Evolutionary conservation across 176 grass and related monocot species (phyloP).

Genomic region (Tillandsia fasciculata): DNA sequence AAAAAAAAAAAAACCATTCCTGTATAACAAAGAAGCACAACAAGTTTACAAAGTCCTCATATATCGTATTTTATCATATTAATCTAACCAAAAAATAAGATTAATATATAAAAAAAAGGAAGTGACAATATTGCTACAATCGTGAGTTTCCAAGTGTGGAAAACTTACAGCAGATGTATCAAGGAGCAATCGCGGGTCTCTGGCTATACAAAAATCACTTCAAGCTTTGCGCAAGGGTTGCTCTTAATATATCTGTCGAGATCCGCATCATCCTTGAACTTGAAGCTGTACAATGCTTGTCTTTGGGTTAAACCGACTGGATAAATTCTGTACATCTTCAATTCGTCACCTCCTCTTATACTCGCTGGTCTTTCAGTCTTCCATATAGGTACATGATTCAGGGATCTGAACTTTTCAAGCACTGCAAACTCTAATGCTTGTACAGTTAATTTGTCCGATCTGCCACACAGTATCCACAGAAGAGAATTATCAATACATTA

Average conservation of each 20-base stretch:
- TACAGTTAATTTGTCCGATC: conserved; percentile 51
- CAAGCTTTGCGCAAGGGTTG: conserved; percentile 19
- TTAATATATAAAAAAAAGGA: no score
- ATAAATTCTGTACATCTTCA: conserved; percentile 76
- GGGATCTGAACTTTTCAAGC: conserved; percentile 49
- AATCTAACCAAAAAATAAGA: no score
- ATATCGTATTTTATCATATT: no score
- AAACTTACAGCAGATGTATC: background rate
- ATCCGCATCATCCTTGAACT: conserved; percentile 8
- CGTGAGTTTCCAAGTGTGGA: no score
- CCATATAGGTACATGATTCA: conserved; percentile 76
- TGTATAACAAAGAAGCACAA: no score
- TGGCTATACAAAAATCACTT: conserved; percentile 22
- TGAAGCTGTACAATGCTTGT: conserved; percentile 18
- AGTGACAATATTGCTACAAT: no score
- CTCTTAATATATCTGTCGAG: conserved; percentile 13
- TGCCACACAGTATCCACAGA: conserved; percentile 16
- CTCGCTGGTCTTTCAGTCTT: conserved; percentile 70
- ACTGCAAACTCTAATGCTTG: conserved; percentile 43
- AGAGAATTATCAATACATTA: background rate
- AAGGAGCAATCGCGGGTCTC: background rate
- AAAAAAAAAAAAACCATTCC: no score
- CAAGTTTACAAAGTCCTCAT: no score
- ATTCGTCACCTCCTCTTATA: conserved; percentile 58
- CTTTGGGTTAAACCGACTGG: conserved; percentile 57